Base-by-base conservation (phyloP, 139 green algal species). In the Marvania coccoides region DNA sequence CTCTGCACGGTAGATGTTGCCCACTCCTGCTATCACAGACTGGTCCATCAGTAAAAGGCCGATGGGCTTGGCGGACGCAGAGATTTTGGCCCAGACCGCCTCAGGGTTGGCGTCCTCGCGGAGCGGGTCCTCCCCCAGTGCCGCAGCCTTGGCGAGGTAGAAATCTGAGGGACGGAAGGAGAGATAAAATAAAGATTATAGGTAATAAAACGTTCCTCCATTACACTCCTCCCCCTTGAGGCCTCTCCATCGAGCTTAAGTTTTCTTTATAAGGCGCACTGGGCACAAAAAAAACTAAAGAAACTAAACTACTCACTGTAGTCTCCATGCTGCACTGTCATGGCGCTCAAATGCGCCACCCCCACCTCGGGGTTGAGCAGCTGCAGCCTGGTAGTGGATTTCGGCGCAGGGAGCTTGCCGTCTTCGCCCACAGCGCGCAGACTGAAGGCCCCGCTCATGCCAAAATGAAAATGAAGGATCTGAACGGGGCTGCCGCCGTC, bases 1-100 rank as follows among this genome's bases (percentile, higher is more conserved):
- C 78, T 95, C 88, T 4, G 89, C 89, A 0, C 87, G 69, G 76
- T 96, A 96, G 67, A 96, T 96, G 77, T 96, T 96, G 33, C 89
- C 89, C 2, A 89, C 59, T 31, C 88, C 88, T 23, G 87, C 85
- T n/a, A 95, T 63, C 13, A 84, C 58, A 33, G 70, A 71, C 67
- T 95, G 89, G 61, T 90, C 84, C 88, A 95, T 95, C 14, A 95
- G 73, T 42, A 91, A 51, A 51, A 85, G 70, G 5, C 89, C 89
- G n/a, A 93, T 73, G 9, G 88, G 69, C 65, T 87, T 90, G 29
- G 74, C 83, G 42, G 69, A 79, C 36, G 2, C 51, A 12, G 69
- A 55, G 31, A 91, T 70, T 4, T 38, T 51, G 1, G 54, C 36
- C 83, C 76, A 83, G 23, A 76, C 37, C 30, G 24, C 30, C 36